Base-by-base conservation (phyloP, 2,329 filamentous ascomycete genomes). In the Rhexocercosporidium sp. region DNA sequence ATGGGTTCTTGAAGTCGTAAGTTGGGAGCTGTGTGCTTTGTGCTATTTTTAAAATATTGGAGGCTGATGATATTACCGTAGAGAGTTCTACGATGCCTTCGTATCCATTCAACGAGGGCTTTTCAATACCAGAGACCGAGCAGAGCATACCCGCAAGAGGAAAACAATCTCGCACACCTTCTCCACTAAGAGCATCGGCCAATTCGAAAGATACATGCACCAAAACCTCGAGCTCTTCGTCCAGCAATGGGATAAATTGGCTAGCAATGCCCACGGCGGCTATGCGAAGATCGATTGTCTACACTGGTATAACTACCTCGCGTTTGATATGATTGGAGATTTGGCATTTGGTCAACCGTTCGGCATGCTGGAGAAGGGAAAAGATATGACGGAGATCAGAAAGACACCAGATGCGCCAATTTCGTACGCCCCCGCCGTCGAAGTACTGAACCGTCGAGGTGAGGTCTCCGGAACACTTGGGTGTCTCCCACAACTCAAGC, bases 161-260 rank as follows among this genome's bases (percentile, higher is more conserved):
- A 97, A 97, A 85, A 90, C 92, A 2, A 88, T 97, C 57, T 89
- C 92, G 1, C 93, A 97, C 78, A 96, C 92, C 37, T 97, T 97
- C 81, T 92, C 90, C 16, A 85, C 90, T 68, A 96, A 95, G 81
- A 92, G 88, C 11, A 86, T 97, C 63, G 85, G 85, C 67, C 89
- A 97, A 77, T 96, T 97, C 76, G 94, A 97, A 81, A 92, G 93
- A 61, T 97, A 95, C 79, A 95, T 97, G 72, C 90, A 92, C 76
- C 82, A 85, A 71, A 97, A 96, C 78, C 84, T 97, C 3, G 88
- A 91, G 66, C 81, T 89, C 16, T 92, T 97, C 66, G 88, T 92
- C 27, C 82, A 82, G 67, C 88, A 93, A 77, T 93, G 93, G 86
- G 91, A 93, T 75, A 82, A 82, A 20, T 81, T 95, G 8, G 83